These are phyloP conservation scores for Alternaria gansuensis DNA, from an alignment of 2,329 filamentous ascomycete genomes.

Conservation along the genomic window DNA sequence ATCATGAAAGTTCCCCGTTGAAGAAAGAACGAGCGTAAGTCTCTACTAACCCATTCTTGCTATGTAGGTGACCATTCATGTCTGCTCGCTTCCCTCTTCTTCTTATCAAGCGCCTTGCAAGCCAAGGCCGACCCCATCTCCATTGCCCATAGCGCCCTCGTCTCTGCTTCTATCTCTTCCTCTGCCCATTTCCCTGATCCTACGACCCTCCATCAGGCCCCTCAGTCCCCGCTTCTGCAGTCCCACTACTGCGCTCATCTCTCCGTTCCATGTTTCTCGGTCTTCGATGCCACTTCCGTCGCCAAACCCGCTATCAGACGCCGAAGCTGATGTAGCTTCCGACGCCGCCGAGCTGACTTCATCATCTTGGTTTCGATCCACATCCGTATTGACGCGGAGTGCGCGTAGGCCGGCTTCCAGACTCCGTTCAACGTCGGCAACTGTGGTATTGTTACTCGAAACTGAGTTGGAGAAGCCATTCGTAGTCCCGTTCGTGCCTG, in stretches of 20 bases:
- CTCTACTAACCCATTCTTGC: slow-evolving; percentile 19
- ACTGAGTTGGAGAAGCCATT: slow-evolving; percentile 30
- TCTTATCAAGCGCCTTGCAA: slow-evolving; percentile 32
- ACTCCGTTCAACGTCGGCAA: slow-evolving; percentile 35
- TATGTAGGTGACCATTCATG: slow-evolving; percentile 21
- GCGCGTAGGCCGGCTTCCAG: slow-evolving; percentile 50
- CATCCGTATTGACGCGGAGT: slow-evolving; percentile 62
- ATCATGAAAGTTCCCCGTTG: slow-evolving; percentile 2
- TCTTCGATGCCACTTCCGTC: slow-evolving; percentile 51
- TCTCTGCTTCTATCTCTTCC: slow-evolving; percentile 48
- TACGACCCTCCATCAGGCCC: slow-evolving; percentile 91
- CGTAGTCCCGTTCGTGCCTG: slow-evolving; percentile 38
- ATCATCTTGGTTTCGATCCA: slow-evolving; percentile 48
- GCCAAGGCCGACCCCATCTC: slow-evolving; percentile 43
- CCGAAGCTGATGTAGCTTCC: slow-evolving; percentile 43
- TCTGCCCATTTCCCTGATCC: slow-evolving; percentile 77
- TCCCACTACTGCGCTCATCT: slow-evolving; percentile 89
- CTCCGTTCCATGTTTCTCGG: slow-evolving; percentile 78
- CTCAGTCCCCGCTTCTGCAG: slow-evolving; percentile 91
- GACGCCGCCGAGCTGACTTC: slow-evolving; percentile 49
- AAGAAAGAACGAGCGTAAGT: slow-evolving; percentile 10
- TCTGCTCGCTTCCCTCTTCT: neutral
- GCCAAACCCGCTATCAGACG: slow-evolving; percentile 47
- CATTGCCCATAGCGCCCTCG: slow-evolving; percentile 33
- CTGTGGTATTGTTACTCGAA: slow-evolving; percentile 12